Conservation (phyloP, 73 alveolate species). For the Tetrahymena elliotti region DNA sequence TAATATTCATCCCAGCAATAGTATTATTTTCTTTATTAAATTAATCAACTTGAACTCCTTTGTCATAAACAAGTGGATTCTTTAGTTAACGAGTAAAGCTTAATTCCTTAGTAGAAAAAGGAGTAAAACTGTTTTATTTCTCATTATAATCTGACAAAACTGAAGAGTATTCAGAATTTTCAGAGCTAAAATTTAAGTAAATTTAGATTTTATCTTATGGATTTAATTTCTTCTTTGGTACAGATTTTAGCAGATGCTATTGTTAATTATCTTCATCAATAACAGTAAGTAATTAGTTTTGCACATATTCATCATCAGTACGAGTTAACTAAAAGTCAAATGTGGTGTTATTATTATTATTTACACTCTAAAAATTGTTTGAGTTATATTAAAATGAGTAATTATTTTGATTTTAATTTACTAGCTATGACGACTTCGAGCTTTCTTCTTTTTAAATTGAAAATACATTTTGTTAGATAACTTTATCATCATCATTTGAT, state of each 20-base stretch:
- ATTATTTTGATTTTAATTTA: not conserved
- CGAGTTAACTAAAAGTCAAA: not conserved
- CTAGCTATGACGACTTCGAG: not conserved
- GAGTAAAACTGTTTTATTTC: not conserved
- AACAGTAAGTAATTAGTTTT: not conserved
- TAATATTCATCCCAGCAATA: not conserved
- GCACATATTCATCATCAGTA: not conserved
- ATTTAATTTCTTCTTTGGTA: not conserved
- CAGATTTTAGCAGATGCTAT: not conserved
- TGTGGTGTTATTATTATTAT: not conserved
- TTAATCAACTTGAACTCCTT: not conserved
- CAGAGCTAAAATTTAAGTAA: not conserved
- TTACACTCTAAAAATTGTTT: not conserved
- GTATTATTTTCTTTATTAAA: not conserved
- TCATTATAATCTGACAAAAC: not conserved
- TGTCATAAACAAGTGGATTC: not conserved
- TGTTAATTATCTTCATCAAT: not conserved
- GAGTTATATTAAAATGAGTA: not conserved
- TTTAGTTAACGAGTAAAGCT: not conserved
- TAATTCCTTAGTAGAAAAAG: not conserved
- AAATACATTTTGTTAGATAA: not conserved
- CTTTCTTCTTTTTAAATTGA: not conserved
- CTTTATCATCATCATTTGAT: not conserved
- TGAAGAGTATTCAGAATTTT: not conserved
- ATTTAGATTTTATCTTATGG: not conserved